Base-by-base conservation (phyloP, 495 filamentous ascomycete genomes). In the Daldinia childiae region DNA sequence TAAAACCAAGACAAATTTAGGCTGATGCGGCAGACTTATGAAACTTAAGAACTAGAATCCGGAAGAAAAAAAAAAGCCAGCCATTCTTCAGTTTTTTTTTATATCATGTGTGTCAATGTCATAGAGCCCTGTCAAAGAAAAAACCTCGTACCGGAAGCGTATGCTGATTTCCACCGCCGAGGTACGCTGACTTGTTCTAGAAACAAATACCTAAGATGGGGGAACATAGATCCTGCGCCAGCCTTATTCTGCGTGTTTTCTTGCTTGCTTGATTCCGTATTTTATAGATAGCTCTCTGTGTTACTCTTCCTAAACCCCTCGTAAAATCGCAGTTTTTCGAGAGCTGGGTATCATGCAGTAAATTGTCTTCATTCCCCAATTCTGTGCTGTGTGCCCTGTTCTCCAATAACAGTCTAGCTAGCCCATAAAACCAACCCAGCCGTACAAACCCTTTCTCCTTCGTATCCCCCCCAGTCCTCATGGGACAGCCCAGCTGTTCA, bases 281-380 rank as follows among this genome's bases (percentile, higher is more conserved):
- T 43, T 69, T 21, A 52, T 59, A 19, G 59, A 59, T 66, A 52
- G 24, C 34, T 64, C 39, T 45, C 29, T 32, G 36, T 8, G 43
- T 39, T 59, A 57, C 43, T 48, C 43, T 64, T 66, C 55, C 55
- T 68, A 64, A 21, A 24, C 8, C 69, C 56, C 69, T 55, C 69
- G 30, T 27, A 54, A 36, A 66, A 64, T 55, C 32, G 41, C 21
- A 50, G 52, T 72, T 66, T 57, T 55, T 36, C 54, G 60, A 68
- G 69, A 72, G 64, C 45, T 72, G 64, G 69, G 69, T 70, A 73
- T 73, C 66, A 64, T 68, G 55, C 62, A 56, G 38, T 39, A 65
- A 56, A 62, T 60, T 72, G 5, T 68, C 69, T 69, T 62, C 64
- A 45, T 57, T 69, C 64, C 64, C 65, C 52, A 56, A 30, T 69